Evolutionary conservation across 78 protist genomes (phyloP), one percentile per base, ranked within the genome.

Genomic region (Dictyostelium intermedium): DNA sequence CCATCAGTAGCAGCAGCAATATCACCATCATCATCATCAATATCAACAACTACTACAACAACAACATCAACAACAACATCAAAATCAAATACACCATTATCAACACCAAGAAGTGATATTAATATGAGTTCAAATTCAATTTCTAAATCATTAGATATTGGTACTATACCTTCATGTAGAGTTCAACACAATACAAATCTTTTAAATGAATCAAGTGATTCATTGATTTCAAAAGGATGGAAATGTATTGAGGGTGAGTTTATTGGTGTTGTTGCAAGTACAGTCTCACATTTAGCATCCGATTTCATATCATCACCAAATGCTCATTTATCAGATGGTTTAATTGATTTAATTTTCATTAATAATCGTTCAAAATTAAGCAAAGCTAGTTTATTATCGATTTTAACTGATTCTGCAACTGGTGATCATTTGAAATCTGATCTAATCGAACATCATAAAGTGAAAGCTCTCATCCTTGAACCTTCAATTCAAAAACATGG

Each of bases 271-370:
- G 83, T 87, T 39, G 92, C 92, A 25, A 45, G 74, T 8, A 87
- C 84, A 32, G 92, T 87, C 11, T 43, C 92, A 13, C 92, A 87
- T 78, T 63, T 87, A 16, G 63, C 92, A 20, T 43, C 84, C 7
- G 92, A 87, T 78, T 87, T 87, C 20, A 78, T 87, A 37, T 81
- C 92, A 14, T 87, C 92, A 14, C 92, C 92, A 87, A 77, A 39
- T 11, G 92, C 92, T 60, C 92, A 87, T 61, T 87, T 77, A 34
- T 56, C 84, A n/a, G 92, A 87, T 63, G 92, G 92, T 43, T 47
- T 78, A 34, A 78, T 87, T 18, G 92, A 87, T 25, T 77, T 87
- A 78, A 39, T 87, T 14, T 43, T 76, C 18, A 78, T 87, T 39
- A 50, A 61, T 39, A n/a, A 87, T 30, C 80, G 70, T 30, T 63